phyloP scores from a whole-genome alignment of 2,329 filamentous ascomycete genomes.

The Lojkania enalia region DNA sequence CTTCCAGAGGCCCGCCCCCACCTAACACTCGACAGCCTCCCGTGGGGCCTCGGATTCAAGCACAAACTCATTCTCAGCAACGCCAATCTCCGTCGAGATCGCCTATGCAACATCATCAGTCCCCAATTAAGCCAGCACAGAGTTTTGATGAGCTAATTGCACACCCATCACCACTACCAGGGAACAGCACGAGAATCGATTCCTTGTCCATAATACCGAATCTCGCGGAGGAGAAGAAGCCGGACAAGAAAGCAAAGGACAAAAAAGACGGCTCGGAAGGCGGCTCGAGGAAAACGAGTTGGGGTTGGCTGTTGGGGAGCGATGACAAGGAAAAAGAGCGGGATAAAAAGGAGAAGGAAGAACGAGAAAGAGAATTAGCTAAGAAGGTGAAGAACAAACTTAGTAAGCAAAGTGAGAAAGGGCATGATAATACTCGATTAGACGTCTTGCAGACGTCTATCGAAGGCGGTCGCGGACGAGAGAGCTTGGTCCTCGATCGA shows the following conservation, averaged over 20 bases:
- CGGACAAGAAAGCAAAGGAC: constrained; percentile 70
- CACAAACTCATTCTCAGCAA: constrained; percentile 22
- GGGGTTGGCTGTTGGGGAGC: constrained; percentile 73
- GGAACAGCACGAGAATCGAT: constrained; percentile 73
- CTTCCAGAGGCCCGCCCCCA: constrained; percentile 48
- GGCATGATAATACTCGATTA: constrained; percentile 77
- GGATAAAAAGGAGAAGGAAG: constrained; percentile 55
- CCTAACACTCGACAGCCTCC: constrained; percentile 11
- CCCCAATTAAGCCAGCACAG: constrained; percentile 48
- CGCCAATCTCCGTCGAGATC: constrained; percentile 23
- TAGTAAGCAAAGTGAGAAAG: constrained; percentile 59
- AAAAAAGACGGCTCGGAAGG: constrained; percentile 71
- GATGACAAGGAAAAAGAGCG: constrained; percentile 75
- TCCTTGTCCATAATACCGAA: constrained; percentile 80
- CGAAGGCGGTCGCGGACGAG: constrained; percentile 68
- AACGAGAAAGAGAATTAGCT: constrained; percentile 43
- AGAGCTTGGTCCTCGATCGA: constrained; percentile 82
- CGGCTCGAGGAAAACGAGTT: constrained; percentile 72
- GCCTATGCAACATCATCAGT: constrained; percentile 10
- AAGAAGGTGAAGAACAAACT: constrained; percentile 64
- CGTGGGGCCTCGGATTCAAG: constrained; percentile 15
- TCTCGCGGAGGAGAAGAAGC: constrained; percentile 68
- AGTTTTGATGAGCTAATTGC: constrained; percentile 68
- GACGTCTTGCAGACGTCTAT: constrained; percentile 88
- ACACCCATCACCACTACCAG: constrained; percentile 69